A percentile compares a stretch with the other conserved stretches of the same genome.
These are phyloP conservation scores for Phytophthora cryptogea DNA, from an alignment of 352 stramenopile species.

Conservation along the genomic window DNA sequence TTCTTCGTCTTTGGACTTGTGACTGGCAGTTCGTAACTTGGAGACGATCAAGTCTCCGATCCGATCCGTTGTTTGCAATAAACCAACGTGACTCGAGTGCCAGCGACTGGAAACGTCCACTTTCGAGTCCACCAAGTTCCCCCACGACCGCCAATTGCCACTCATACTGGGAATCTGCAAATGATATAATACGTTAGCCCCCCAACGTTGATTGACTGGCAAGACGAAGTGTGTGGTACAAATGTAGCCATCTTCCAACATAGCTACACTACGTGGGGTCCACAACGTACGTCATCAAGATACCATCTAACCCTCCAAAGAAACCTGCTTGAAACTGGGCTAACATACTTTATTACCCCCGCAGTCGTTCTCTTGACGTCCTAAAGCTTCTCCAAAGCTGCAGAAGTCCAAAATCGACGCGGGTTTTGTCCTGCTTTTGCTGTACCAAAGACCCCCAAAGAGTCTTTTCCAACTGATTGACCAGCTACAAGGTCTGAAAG, in stretches of 20 bases:
- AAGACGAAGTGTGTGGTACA: not conserved
- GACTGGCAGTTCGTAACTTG: not conserved
- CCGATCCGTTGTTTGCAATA: not conserved
- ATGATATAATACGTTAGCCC: not conserved
- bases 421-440: conserved; percentile 4
- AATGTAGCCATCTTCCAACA: not conserved
- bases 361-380: too few relatives aligned
- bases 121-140: conserved; percentile 6
- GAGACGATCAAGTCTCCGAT: not conserved
- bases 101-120: conserved; percentile 5
- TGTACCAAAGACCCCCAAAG: conserved; percentile 1
- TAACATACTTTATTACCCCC: conserved; percentile 54
- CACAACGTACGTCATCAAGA: not conserved
- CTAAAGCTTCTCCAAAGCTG: not conserved
- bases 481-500: not conserved
- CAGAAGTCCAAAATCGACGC: conserved; percentile 11
- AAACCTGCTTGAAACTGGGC: conserved; percentile 9
- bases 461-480: not conserved
- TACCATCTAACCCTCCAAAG: not conserved
- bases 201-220: not conserved
- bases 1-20: not conserved
- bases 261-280: not conserved
- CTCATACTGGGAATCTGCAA: not conserved
- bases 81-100: not conserved
- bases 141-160: conserved; percentile 1